phyloP scores from a whole-genome alignment of 2,329 filamentous ascomycete genomes.

The Aspergillus sergii region DNA sequence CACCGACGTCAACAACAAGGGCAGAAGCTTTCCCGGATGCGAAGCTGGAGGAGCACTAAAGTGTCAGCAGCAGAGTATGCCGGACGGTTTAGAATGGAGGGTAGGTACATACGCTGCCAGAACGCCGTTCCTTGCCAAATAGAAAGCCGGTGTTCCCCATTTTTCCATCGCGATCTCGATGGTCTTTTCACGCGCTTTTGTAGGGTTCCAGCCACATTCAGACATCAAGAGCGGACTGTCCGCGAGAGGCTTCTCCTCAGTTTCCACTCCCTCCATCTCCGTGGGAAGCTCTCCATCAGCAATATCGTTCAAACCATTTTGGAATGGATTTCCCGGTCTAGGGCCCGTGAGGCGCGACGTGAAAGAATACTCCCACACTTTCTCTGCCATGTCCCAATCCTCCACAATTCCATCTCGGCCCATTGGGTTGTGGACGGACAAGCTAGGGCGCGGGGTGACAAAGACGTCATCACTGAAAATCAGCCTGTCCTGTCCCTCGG shows the following conservation, averaged over 20 bases:
- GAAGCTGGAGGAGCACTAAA: constrained; percentile 55
- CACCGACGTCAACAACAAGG: constrained; percentile 88
- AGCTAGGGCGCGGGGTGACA: constrained; percentile 70
- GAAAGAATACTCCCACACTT: constrained; percentile 91
- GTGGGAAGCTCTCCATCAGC: constrained; percentile 59
- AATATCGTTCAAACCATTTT: constrained; percentile 78
- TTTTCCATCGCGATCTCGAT: constrained; percentile 97
- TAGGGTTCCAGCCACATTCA: constrained; percentile 88
- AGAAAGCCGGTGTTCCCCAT: constrained; percentile 95
- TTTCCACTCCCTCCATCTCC: constrained; percentile 62
- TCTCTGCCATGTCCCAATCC: constrained; percentile 90
- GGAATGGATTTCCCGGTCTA: constrained; percentile 67
- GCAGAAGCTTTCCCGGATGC: constrained; percentile 91
- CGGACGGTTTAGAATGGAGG: neutral
- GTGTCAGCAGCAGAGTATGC: neutral
- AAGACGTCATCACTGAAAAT: constrained; percentile 91
- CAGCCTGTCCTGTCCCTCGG: constrained; percentile 56
- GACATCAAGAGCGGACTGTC: constrained; percentile 93
- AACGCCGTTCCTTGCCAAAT: constrained; percentile 85
- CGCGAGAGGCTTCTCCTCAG: constrained; percentile 74
- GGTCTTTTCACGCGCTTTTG: constrained; percentile 86
- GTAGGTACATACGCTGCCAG: constrained; percentile 66
- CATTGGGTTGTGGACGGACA: constrained; percentile 93
- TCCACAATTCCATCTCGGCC: constrained; percentile 85
- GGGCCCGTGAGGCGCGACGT: constrained; percentile 83